These are phyloP conservation scores for Aschersonia sp. DNA, from an alignment of 2,329 filamentous ascomycete genomes.

Conservation along the genomic window DNA sequence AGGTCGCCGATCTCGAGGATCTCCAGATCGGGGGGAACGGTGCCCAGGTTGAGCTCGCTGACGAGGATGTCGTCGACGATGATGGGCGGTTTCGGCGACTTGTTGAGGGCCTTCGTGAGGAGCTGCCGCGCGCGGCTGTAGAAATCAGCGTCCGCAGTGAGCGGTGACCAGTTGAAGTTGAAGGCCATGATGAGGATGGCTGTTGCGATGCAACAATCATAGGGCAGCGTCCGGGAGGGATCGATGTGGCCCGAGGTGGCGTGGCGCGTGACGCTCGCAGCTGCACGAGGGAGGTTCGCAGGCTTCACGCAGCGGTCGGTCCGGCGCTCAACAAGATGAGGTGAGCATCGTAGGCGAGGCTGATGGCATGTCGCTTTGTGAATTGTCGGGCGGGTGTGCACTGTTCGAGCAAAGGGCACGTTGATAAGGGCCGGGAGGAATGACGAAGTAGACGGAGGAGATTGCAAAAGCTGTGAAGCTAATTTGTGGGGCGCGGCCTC, in stretches of 20 bases:
- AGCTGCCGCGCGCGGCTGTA: slow-evolving; percentile 86
- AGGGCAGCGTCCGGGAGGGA: slow-evolving; percentile 10
- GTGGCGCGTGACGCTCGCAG: slow-evolving; percentile 3
- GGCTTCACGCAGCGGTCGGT: not conserved
- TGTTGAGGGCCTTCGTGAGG: slow-evolving; percentile 89
- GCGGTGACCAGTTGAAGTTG: slow-evolving; percentile 99
- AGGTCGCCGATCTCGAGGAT: slow-evolving; percentile 96
- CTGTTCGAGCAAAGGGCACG: too few relatives aligned
- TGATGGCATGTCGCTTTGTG: too few relatives aligned
- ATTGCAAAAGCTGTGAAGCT: not conserved
- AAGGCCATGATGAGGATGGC: slow-evolving; percentile 72
- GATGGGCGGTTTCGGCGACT: slow-evolving; percentile 93
- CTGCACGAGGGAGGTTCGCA: not conserved
- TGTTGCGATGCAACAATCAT: slow-evolving; percentile 20
- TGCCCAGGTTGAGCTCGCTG: slow-evolving; percentile 92
- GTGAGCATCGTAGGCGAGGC: too few relatives aligned
- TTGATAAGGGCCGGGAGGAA: not conserved
- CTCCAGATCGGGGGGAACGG: slow-evolving; percentile 85
- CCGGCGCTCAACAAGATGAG: not conserved
- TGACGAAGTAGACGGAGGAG: not conserved
- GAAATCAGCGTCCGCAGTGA: slow-evolving; percentile 87
- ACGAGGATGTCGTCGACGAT: slow-evolving; percentile 99
- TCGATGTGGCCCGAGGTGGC: slow-evolving; percentile 2
- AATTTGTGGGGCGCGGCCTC: not conserved
- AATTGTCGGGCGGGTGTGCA: too few relatives aligned